These are phyloP conservation scores for Solanum ossicruentum DNA, from an alignment of 257 asterid genomes.

Conservation along the genomic window DNA sequence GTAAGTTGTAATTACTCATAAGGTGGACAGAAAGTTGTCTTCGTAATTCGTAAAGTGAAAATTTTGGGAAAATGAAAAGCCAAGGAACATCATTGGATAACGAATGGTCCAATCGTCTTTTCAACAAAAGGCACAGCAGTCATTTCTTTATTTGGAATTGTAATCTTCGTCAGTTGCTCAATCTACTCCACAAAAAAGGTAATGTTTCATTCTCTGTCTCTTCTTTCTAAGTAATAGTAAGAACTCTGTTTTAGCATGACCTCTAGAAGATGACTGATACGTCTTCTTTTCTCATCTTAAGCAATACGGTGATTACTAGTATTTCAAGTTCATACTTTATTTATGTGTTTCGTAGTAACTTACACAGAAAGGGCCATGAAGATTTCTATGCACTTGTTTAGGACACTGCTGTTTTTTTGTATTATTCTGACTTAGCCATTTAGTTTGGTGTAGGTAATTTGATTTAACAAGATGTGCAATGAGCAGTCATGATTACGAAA, in stretches of 20 bases:
- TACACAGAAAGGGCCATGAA: background rate
- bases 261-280: background rate
- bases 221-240: background rate
- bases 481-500: constrained; percentile 52
- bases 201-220: background rate
- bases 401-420: background rate
- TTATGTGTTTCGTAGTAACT: background rate
- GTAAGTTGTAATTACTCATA: too few relatives aligned
- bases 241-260: background rate
- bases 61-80: background rate
- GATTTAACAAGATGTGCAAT: constrained; percentile 14
- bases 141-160: background rate
- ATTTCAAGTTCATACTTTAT: background rate
- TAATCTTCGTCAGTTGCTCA: background rate
- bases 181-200: background rate
- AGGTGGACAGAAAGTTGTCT: background rate
- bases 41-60: background rate
- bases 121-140: background rate
- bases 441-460: background rate
- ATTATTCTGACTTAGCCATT: background rate
- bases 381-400: background rate
- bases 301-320: background rate
- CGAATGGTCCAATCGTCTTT: background rate
- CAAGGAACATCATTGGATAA: background rate
- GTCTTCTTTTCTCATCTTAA: background rate